A percentile compares a stretch with the other conserved stretches of the same genome.
phyloP scores from a whole-genome alignment of 2,329 filamentous ascomycete genomes.

The Pyrenophora graminea region DNA sequence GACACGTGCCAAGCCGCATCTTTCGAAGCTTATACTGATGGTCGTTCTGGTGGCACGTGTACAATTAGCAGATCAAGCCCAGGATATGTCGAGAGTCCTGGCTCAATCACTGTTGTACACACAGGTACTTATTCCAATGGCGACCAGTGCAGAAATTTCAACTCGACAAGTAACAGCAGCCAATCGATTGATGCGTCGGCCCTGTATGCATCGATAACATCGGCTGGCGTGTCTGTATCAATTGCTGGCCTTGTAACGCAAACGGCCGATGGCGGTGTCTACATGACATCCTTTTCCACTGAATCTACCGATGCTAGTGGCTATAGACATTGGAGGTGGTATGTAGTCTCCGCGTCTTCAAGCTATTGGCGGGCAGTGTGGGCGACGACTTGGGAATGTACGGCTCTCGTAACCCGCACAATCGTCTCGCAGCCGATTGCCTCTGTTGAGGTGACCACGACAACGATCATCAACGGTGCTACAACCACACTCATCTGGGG shows the following conservation, averaged over 20 bases:
- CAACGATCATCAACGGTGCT: conserved; percentile 31
- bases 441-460: conserved; percentile 15
- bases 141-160: conserved; percentile 25
- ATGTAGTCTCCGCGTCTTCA: conserved; percentile 29
- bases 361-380: conserved; percentile 35
- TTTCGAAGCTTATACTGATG: conserved; percentile 23
- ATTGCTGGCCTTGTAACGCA: conserved; percentile 30
- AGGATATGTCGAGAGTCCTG: conserved; percentile 18
- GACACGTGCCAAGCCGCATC: conserved; percentile 29
- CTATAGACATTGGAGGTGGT: conserved; percentile 31
- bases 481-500: conserved; percentile 32
- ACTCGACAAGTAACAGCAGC: conserved; percentile 5
- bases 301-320: conserved; percentile 27
- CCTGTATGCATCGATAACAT: conserved; percentile 29
- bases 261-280: conserved; percentile 28
- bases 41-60: conserved; percentile 25
- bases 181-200: conserved; percentile 24
- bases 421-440: conserved; percentile 24
- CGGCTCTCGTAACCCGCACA: conserved; percentile 24
- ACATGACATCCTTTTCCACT: conserved; percentile 25
- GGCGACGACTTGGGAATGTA: conserved; percentile 33
- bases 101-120: conserved; percentile 27
- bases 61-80: conserved; percentile 17
- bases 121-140: conserved; percentile 26
- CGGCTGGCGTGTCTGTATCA: conserved; percentile 22